These are phyloP conservation scores for Ceratocystis alfenasii DNA, from an alignment of 2,329 filamentous ascomycete species.

Conservation along the genomic window DNA sequence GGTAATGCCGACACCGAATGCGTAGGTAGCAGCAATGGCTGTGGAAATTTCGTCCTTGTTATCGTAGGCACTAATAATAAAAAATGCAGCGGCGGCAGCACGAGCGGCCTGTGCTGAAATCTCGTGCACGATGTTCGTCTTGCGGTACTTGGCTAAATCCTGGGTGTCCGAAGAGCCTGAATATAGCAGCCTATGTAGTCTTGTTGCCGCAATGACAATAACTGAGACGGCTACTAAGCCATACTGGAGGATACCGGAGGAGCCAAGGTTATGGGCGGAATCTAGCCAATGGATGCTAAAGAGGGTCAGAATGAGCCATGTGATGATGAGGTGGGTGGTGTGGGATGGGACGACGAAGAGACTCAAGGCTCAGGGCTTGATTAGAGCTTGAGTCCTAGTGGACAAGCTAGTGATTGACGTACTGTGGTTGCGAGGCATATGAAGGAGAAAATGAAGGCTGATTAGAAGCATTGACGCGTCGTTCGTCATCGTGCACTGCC, in stretches of 20 bases:
- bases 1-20: slow-evolving; percentile 34
- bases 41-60: slow-evolving; percentile 31
- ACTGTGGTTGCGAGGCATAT: not conserved
- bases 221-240: slow-evolving; percentile 13
- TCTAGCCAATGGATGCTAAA: slow-evolving; percentile 20
- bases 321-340: no score
- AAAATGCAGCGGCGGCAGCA: slow-evolving; percentile 32
- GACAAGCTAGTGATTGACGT: not conserved
- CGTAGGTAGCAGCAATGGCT: slow-evolving; percentile 31
- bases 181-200: not conserved
- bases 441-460: not conserved
- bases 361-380: not conserved
- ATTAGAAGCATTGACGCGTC: slow-evolving; percentile 3
- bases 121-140: slow-evolving; percentile 29
- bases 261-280: not conserved
- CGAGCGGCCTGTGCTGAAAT: slow-evolving; percentile 34
- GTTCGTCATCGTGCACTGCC: slow-evolving; percentile 10
- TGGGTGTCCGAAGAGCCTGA: not conserved
- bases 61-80: slow-evolving; percentile 30
- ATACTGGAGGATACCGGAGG: slow-evolving; percentile 16
- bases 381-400: not conserved
- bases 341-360: not conserved
- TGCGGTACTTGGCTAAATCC: slow-evolving; percentile 17
- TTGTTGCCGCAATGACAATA: slow-evolving; percentile 7
- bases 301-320: not conserved